Base-by-base conservation (phyloP, 2,329 filamentous ascomycete genomes). In the Dactylellina haptotyla region DNA sequence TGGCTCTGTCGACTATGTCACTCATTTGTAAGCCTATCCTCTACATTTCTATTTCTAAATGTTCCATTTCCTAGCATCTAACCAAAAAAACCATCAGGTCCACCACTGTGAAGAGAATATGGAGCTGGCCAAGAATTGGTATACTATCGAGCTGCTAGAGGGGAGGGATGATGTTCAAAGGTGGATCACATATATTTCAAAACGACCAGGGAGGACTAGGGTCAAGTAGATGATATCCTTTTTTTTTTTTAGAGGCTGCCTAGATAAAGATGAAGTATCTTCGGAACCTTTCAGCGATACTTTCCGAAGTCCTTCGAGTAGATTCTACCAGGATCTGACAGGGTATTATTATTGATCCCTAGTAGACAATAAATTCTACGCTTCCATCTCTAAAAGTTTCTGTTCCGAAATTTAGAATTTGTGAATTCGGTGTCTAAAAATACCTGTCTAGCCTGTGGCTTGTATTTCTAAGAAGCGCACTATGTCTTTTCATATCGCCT, bases 51-150 rank as follows among this genome's bases (percentile, higher is more conserved):
- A 6, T 20, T 43, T 9, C 23, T 39, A 37, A 5, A 39, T 16
- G 8, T 25, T 2, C n/a, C 25, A 53, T 14, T 20, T 9, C 2
- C 16, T 6, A 9, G 18, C 18, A 56, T 20, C 25, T 51, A 63
- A 51, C 58, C 41, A 26, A 18, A 28, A 5, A 10, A 32, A 37
- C 14, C 14, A 43, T n/a, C 93, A 92, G 79, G 91, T 96, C 79
- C 92, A 96, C 82, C 83, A 87, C 39, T 86, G 93, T 78, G 89
- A 87, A 32, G 84, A 82, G 3, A 92, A 95, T 79, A 92, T 96
- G 84, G 90, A 90, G 77, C 81, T 96, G 76, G 92, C 92, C 12
- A 84, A 85, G 77, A 82, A 88, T 61, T 92, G 85, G 79, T 92
- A 88, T 81, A 93, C 88, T 0, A 87, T 95, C 4, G 91, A 94